A percentile compares a stretch with the other conserved stretches of the same genome.
phyloP scores from a whole-genome alignment of 768 basidiomycete genomes.

The Leccinum boreale region DNA sequence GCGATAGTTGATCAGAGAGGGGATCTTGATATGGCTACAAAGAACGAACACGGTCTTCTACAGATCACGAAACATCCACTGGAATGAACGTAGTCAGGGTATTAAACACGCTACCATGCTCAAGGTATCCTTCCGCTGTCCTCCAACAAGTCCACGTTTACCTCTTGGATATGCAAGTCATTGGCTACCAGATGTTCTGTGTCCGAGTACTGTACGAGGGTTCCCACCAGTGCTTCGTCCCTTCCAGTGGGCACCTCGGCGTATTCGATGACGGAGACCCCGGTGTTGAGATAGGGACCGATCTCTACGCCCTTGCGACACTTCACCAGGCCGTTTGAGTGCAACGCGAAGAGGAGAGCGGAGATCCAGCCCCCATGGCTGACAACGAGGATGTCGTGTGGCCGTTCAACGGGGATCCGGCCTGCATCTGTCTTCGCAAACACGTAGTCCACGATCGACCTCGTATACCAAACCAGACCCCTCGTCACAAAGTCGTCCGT shows the following conservation, averaged over 20 bases:
- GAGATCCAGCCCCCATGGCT: constrained; percentile 67
- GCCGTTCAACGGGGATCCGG: constrained; percentile 27
- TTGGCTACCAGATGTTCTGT: constrained; percentile 45
- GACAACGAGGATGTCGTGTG: constrained; percentile 48
- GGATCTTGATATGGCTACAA: background rate
- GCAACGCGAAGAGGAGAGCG: constrained; percentile 46
- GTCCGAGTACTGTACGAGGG: constrained; percentile 53
- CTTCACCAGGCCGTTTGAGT: constrained; percentile 38
- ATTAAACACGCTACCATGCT: constrained; percentile 6
- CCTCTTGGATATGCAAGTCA: constrained; percentile 34
- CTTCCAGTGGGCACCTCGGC: constrained; percentile 23
- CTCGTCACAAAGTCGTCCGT: constrained; percentile 43
- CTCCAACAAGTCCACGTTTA: constrained; percentile 49
- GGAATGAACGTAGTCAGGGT: constrained; percentile 9
- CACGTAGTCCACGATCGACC: constrained; percentile 36
- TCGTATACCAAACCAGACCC: constrained; percentile 61
- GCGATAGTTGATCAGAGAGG: background rate
- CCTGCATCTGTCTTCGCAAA: constrained; percentile 14
- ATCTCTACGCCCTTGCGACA: constrained; percentile 32
- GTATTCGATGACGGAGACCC: constrained; percentile 59
- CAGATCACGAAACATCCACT: background rate
- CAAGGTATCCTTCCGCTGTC: background rate
- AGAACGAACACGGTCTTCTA: background rate
- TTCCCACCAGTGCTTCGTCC: constrained; percentile 27
- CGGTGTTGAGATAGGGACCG: constrained; percentile 25